Evolutionary conservation across 208 protist genomes (phyloP).

Genomic region (Leishmania aethiopica): DNA sequence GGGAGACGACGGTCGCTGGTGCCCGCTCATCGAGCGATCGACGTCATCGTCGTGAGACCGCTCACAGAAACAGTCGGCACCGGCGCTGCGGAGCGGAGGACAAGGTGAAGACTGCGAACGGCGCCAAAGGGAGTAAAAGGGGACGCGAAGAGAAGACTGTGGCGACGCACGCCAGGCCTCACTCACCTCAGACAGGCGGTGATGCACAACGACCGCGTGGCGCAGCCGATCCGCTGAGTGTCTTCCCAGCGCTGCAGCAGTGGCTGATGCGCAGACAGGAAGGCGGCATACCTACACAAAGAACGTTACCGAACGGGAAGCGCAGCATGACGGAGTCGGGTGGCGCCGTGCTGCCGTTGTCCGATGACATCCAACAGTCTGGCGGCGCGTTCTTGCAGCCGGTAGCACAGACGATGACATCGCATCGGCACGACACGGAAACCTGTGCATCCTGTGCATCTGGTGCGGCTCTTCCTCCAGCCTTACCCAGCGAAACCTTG

Average conservation of each 20-base stretch:
- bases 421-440: neutral
- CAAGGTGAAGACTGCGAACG: neutral
- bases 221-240: slow-evolving; percentile 8
- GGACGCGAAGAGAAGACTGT: neutral
- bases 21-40: neutral
- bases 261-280: slow-evolving; percentile 4
- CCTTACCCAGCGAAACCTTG: neutral
- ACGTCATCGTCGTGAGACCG: neutral
- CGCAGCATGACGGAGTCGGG: neutral
- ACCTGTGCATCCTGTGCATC: neutral
- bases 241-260: slow-evolving; percentile 27
- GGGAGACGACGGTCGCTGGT: neutral
- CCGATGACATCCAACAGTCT: neutral
- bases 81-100: neutral
- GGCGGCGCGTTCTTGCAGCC: neutral
- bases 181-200: neutral
- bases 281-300: neutral
- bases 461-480: neutral
- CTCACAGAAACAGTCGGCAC: neutral
- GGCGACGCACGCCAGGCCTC: neutral
- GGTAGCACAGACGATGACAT: neutral
- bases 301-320: neutral
- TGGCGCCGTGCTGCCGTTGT: neutral
- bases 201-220: neutral
- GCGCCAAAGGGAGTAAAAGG: neutral